These are phyloP conservation scores for Colletotrichum filicis DNA, from an alignment of 2,329 filamentous ascomycete species.

Conservation along the genomic window DNA sequence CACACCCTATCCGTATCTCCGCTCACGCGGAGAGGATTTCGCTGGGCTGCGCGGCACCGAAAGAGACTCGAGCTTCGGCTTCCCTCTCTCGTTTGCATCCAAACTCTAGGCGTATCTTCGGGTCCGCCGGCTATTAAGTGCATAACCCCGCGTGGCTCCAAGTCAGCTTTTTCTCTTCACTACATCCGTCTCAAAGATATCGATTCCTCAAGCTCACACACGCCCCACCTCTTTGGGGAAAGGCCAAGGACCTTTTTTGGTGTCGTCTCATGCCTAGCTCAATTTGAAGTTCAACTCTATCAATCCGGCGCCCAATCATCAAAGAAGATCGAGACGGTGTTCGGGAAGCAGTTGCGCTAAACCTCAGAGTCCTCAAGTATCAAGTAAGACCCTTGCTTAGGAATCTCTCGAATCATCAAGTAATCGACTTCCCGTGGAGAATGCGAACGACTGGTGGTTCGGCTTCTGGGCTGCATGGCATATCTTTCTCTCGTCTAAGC, in stretches of 20 bases:
- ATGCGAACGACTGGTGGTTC: not conserved
- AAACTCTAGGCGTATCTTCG: not conserved
- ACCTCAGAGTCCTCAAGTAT: not conserved
- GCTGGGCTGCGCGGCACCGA: not conserved
- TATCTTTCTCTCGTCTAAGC: not conserved
- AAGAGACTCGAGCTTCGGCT: not conserved
- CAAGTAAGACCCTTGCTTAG: conserved; percentile 17
- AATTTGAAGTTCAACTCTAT: not conserved
- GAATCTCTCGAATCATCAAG: conserved; percentile 2
- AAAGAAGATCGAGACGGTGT: conserved; percentile 10
- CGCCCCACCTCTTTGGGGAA: not conserved
- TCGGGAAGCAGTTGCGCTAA: not conserved
- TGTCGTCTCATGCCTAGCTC: conserved; percentile 25
- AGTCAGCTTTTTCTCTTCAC: not conserved
- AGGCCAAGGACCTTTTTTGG: conserved; percentile 6
- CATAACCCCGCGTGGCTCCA: conserved; percentile 24
- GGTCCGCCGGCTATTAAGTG: not conserved
- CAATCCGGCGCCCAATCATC: conserved; percentile 25
- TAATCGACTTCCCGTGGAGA: conserved; percentile 6
- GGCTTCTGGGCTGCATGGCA: not conserved
- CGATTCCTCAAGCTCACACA: not conserved
- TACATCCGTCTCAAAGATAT: not conserved
- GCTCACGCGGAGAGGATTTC: not conserved
- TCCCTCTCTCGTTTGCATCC: not conserved
- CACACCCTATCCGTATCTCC: not conserved